Evolutionary conservation across 1,139 yeast genomes (phyloP).

Genomic region (Torulaspora pretoriensis): DNA sequence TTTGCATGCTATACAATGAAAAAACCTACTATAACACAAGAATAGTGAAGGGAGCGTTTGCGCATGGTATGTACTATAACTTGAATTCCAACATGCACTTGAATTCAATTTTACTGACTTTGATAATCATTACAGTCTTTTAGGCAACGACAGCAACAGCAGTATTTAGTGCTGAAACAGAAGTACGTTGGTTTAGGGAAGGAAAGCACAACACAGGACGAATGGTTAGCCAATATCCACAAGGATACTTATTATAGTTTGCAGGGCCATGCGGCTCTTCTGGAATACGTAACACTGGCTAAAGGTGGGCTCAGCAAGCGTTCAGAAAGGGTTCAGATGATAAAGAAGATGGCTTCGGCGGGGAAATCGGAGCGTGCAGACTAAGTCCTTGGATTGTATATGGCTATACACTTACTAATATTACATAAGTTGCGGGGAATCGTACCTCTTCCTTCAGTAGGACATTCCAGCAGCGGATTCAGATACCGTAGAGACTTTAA

Average conservation of each 20-base stretch:
- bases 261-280: slow-evolving; percentile 61
- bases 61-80: slow-evolving; percentile 12
- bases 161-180: slow-evolving; percentile 28
- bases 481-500: slow-evolving; percentile 14
- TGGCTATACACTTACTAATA: slow-evolving; percentile 4
- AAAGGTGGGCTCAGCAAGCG: slow-evolving; percentile 37
- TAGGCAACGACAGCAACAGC: slow-evolving; percentile 28
- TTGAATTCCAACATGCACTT: not conserved
- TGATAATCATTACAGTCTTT: slow-evolving; percentile 24
- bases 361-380: not conserved
- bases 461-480: slow-evolving; percentile 14
- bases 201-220: slow-evolving; percentile 30
- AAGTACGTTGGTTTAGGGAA: slow-evolving; percentile 33
- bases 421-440: slow-evolving; percentile 2
- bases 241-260: slow-evolving; percentile 72
- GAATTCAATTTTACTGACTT: not conserved
- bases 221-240: slow-evolving; percentile 49
- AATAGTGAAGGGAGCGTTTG: not conserved
- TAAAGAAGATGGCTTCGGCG: slow-evolving; percentile 26
- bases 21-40: not conserved
- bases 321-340: slow-evolving; percentile 25
- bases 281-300: slow-evolving; percentile 66
- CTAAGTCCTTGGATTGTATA: not conserved
- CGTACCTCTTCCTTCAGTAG: slow-evolving; percentile 8
- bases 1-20: not conserved